A percentile compares a stretch with the other conserved stretches of the same genome.
Evolutionary conservation across 2,329 filamentous ascomycete genomes (phyloP).

Genomic region (Fusarium sp.): DNA sequence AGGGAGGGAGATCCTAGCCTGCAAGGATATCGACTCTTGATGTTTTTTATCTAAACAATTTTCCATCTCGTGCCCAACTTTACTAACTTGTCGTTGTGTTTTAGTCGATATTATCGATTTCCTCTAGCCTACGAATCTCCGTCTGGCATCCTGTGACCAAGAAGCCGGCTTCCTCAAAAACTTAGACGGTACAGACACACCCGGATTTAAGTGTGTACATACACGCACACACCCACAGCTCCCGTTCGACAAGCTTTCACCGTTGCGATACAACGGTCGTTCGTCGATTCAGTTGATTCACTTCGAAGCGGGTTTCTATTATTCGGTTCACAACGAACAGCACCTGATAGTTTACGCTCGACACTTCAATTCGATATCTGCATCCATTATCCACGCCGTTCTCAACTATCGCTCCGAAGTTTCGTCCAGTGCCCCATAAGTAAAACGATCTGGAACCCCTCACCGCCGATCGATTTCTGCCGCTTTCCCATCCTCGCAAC

Average conservation of each 20-base stretch:
- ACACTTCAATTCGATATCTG: slow-evolving; percentile 21
- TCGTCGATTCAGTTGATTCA: slow-evolving; percentile 18
- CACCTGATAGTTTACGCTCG: slow-evolving; percentile 6
- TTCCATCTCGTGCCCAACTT: slow-evolving; percentile 25
- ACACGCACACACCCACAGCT: slow-evolving; percentile 34
- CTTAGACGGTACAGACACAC: slow-evolving; percentile 26
- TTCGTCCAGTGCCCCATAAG: slow-evolving; percentile 41
- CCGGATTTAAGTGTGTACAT: slow-evolving; percentile 20
- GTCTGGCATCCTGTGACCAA: slow-evolving; percentile 34
- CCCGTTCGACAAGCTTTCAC: slow-evolving; percentile 28
- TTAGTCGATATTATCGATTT: slow-evolving; percentile 28
- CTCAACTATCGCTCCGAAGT: slow-evolving; percentile 32
- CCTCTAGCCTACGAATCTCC: slow-evolving; percentile 14
- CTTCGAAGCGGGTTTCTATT: neutral
- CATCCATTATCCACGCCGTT: slow-evolving; percentile 23
- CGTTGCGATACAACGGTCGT: slow-evolving; percentile 36
- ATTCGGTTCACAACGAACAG: slow-evolving; percentile 2
- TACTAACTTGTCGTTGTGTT: slow-evolving; percentile 37
- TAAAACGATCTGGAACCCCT: slow-evolving; percentile 48
- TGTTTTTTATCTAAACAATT: slow-evolving; percentile 36
- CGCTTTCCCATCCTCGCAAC: slow-evolving; percentile 36
- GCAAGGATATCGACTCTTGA: slow-evolving; percentile 28
- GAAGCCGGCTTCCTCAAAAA: slow-evolving; percentile 20
- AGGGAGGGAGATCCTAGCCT: slow-evolving; percentile 35
- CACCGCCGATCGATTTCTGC: slow-evolving; percentile 50